These are phyloP conservation scores for Coffea eugenioides DNA, from an alignment of 257 asterid genomes.

Conservation along the genomic window DNA sequence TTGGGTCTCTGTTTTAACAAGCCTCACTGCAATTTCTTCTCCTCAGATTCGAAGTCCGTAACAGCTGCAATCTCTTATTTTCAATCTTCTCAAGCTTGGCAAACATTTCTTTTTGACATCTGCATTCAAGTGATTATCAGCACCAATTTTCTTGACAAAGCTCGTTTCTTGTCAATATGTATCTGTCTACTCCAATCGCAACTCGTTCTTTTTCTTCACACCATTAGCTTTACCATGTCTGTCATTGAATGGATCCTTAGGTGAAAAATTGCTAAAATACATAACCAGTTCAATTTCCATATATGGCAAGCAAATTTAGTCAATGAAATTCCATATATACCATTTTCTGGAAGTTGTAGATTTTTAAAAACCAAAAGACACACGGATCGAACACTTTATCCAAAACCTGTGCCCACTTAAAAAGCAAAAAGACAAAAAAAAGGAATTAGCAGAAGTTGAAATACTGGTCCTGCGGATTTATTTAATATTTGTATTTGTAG, in stretches of 20 bases:
- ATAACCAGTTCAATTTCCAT: too few relatives aligned
- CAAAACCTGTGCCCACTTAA: not conserved
- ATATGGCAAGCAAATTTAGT: too few relatives aligned
- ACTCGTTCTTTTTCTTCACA: slow-evolving; percentile 35
- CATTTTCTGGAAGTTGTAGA: slow-evolving; percentile 57
- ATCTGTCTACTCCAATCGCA: slow-evolving; percentile 28
- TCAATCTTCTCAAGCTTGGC: not conserved
- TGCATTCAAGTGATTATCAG: not conserved
- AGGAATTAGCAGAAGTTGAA: not conserved
- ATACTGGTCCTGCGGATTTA: too few relatives aligned
- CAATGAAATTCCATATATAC: slow-evolving; percentile 10
- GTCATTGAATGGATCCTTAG: too few relatives aligned
- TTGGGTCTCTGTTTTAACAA: too few relatives aligned
- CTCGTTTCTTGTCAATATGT: slow-evolving; percentile 28
- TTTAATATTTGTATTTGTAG: too few relatives aligned
- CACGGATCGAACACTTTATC: not conserved
- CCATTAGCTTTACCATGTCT: slow-evolving; percentile 36
- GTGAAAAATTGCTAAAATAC: too few relatives aligned
- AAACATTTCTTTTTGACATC: slow-evolving; percentile 8
- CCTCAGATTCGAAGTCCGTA: too few relatives aligned
- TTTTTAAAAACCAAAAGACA: not conserved
- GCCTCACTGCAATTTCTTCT: too few relatives aligned
- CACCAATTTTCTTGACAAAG: slow-evolving; percentile 11
- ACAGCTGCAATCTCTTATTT: too few relatives aligned
- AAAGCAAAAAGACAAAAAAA: too few relatives aligned